phyloP scores from a whole-genome alignment of 768 basidiomycete species.

The Tubosaeta sp. region DNA sequence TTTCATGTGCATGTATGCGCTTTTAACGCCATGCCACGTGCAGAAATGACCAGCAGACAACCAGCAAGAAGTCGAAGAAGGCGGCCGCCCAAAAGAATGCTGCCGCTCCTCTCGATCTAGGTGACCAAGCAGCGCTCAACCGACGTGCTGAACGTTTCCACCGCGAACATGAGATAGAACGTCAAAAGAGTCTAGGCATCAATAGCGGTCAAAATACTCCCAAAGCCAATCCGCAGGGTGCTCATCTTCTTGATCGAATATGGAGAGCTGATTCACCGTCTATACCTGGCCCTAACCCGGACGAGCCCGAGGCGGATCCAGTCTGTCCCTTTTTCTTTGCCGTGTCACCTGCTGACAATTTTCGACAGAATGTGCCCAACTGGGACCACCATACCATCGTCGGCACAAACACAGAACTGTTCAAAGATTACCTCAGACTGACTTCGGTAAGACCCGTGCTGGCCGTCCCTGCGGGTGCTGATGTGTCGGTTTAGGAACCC shows the following conservation, averaged over 20 bases:
- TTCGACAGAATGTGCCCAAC: conserved; percentile 80
- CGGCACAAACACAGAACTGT: conserved; percentile 81
- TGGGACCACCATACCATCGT: conserved; percentile 98
- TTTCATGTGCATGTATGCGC: background rate
- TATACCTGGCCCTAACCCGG: conserved; percentile 42
- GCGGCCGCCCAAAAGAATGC: conserved; percentile 39
- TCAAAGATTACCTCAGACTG: conserved; percentile 93
- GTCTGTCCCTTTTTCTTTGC: conserved; percentile 38
- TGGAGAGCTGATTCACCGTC: conserved; percentile 45
- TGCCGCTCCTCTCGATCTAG: conserved; percentile 43
- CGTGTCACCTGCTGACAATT: conserved; percentile 6
- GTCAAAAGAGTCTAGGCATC: conserved; percentile 47
- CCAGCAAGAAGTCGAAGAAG: conserved; percentile 62
- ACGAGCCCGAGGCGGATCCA: conserved; percentile 71
- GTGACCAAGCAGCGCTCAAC: conserved; percentile 66
- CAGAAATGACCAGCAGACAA: conserved; percentile 40
- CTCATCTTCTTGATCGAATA: conserved; percentile 49
- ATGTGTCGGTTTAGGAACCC: conserved; percentile 66
- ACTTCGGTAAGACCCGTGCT: conserved; percentile 62
- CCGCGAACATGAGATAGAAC: conserved; percentile 83
- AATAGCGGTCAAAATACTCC: conserved; percentile 32
- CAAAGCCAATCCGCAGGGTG: conserved; percentile 46
- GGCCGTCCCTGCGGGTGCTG: background rate
- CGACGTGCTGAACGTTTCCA: conserved; percentile 86
- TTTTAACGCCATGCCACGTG: conserved; percentile 7